Base-by-base conservation (phyloP, 2,329 filamentous ascomycete genomes). In the Tolypocladium ophioglossoides region DNA sequence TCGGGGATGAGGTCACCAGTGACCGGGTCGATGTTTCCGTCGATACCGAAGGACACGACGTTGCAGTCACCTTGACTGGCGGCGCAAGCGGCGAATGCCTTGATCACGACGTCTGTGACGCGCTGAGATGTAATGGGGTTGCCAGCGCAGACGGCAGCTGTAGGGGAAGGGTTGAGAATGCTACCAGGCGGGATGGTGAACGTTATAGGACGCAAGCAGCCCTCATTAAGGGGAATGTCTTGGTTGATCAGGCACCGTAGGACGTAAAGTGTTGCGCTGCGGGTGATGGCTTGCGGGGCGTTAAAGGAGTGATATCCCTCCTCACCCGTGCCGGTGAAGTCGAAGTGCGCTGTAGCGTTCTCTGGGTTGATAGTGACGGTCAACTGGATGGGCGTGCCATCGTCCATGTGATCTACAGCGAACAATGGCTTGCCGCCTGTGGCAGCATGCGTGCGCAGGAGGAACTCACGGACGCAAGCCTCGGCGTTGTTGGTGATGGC, bases 151-250 rank as follows among this genome's bases (percentile, higher is more conserved):
- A 92, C 89, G 0, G 89, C 89, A 0, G 89, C 87, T 48, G 83
- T 83, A 64, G 87, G 84, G 0, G 84, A 87, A 0, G 89, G 89
- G 0, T 82, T 85, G 34, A 95, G 79, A 65, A 94, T 86, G 12
- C 81, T 86, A 58, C 82, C 81, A 8, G 82, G 79, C 0, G 88
- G 87, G 52, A 92, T 89, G 48, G 77, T 75, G 64, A 94, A 86
- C 53, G 83, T 78, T 62, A 94, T 87, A 0, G 89, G 89, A 51
- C 82, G 82, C 3, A 94, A 74, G 59, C 89, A 95, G 59, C 89
- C 89, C 70, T 95, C 89, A 71, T 95, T 95, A 4, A 95, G 78
- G 0, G 89, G 90, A 18, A 95, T 91, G 61, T 92, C 88, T 59
- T 89, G 82, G 39, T 80, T 84, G 62, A 95, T 90, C 55, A 95